These are phyloP conservation scores for Gentiana dahurica DNA, from an alignment of 257 asterid genomes.

Conservation along the genomic window DNA sequence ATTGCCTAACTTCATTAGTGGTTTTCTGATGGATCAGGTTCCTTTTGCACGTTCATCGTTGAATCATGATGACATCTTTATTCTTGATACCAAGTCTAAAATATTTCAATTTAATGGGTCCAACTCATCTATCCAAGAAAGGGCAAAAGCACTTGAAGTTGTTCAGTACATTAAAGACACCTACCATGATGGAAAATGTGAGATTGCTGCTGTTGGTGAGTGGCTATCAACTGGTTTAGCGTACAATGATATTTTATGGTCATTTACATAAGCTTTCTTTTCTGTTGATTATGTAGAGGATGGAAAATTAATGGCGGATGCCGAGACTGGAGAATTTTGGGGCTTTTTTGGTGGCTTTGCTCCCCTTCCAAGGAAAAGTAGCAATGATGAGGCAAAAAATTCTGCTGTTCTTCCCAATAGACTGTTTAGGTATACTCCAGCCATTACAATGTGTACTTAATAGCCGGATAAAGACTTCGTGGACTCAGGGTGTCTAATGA, in stretches of 20 bases:
- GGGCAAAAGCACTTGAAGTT: constrained; percentile 98
- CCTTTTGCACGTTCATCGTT: constrained; percentile 90
- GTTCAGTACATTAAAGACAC: constrained; percentile 95
- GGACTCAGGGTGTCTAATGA: too few species aligned
- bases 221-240: constrained; percentile 11
- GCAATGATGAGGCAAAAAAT: constrained; percentile 36
- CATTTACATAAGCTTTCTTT: constrained; percentile 13
- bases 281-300: constrained; percentile 53
- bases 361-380: constrained; percentile 88
- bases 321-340: constrained; percentile 99
- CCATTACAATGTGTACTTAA: constrained; percentile 8
- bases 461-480: background rate
- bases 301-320: constrained; percentile 97
- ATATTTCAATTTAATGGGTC: constrained; percentile 95
- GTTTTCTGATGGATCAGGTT: constrained; percentile 43
- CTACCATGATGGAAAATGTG: constrained; percentile 94
- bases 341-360: constrained; percentile 99
- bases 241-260: constrained; percentile 17
- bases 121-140: constrained; percentile 97
- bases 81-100: constrained; percentile 86
- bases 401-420: constrained; percentile 37
- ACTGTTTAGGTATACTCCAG: constrained; percentile 58
- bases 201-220: constrained; percentile 89
- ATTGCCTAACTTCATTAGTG: constrained; percentile 2
- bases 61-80: constrained; percentile 91